Conservation (phyloP, 1,284 basidiomycete species). For the Moesziomyces parantarcticus region DNA sequence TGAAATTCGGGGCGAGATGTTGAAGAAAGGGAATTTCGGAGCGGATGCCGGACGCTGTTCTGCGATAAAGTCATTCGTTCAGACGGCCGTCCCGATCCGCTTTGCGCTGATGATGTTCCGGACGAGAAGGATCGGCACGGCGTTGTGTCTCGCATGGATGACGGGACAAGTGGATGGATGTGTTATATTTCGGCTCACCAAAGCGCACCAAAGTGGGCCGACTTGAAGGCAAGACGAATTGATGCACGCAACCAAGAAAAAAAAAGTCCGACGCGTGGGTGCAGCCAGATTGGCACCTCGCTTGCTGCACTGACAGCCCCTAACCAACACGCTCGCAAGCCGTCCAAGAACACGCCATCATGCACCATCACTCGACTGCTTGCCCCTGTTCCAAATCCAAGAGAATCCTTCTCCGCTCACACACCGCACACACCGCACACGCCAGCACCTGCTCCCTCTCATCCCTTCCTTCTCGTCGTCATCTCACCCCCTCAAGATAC, state of each 20-base stretch:
- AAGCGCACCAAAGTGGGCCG: no score
- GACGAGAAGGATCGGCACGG: no score
- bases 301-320: not conserved
- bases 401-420: no score
- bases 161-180: not conserved
- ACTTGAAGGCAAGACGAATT: not conserved
- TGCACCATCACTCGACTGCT: not conserved
- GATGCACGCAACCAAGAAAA: not conserved
- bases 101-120: no score
- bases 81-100: no score
- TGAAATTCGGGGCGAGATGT: not conserved
- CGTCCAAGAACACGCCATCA: not conserved
- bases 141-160: not conserved
- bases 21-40: not conserved
- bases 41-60: no score
- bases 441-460: no score
- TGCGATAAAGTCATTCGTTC: no score
- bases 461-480: no score
- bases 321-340: not conserved
- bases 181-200: not conserved
- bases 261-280: not conserved
- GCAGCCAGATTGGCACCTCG: not conserved
- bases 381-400: not conserved
- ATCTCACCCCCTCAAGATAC: no score
- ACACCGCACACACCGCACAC: no score